Evolutionary conservation across 148 eudicot species (phyloP), one percentile per base, ranked within the genome.

Genomic region (Camellia granthamiana): DNA sequence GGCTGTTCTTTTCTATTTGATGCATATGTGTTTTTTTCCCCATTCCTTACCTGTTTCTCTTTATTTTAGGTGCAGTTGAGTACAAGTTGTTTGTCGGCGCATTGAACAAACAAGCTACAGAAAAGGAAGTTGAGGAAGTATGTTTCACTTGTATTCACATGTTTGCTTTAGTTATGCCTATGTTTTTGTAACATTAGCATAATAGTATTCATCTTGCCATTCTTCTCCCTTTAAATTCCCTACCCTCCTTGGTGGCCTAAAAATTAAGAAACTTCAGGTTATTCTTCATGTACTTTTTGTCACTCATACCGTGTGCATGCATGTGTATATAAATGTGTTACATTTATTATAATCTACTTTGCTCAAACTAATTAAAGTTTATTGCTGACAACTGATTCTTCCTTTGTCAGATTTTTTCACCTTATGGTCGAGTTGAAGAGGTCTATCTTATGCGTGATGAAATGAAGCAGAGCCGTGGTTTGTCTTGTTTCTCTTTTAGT

Each of bases 371-470:
- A 76, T 55, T 16, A 11, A 54, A 46, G 51, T 61, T 76, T 4
- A 21, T 3, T 44, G 38, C 38, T 30, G 38, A 30, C 38, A 30
- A 30, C 54, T 78, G 67, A 72, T 52, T 75, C 71, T 82, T 14
- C 38, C 4, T 81, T 63, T 79, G 15, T 51, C 91, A 96, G 99
- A 91, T 96, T 13, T 96, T 96, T 85, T 81, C 82, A 78, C 93
- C 95, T 30, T 96, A 88, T 84, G 99, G 99, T 77, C 89, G 91
- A 74, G 90, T 92, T 64, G 98, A 96, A 77, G 99, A 96, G 83
- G 98, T 96, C 69, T 96, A 96, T 87, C 95, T 96, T 69, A 92
- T 96, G 99, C 99, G 99, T 71, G 99, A 96, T 87, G 99, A 96
- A 81, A 85, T 87, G 84, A 93, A 89, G 85, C 97, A 93, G 85